Evolutionary conservation across 768 basidiomycete genomes (phyloP), one percentile per base, ranked within the genome.

Genomic region (Termitomyces sp.): DNA sequence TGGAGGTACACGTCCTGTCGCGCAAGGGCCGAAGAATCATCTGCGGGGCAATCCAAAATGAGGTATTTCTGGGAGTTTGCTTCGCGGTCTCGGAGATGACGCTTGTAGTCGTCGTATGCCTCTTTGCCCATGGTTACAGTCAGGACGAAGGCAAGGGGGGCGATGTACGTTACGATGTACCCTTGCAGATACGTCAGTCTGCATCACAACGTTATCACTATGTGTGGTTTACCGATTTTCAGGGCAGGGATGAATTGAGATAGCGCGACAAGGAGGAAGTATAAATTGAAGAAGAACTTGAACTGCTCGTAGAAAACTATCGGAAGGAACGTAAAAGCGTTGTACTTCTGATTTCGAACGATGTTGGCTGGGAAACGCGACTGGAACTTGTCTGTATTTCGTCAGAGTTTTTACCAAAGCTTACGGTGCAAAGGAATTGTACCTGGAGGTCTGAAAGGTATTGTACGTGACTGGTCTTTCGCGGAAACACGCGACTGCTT

Each of bases 231-330:
- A 93, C 94, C 95, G 58, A 97, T 99, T 76, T 94, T 94, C 58
- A 99, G 82, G 0, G 94, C 90, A 14, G 97, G 97, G 18, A 99
- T 76, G 68, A 99, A 97, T 71, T 98, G 97, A 9, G 91, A 94
- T 8, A 98, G 79, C 0, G 97, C 97, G 38, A 99, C 97, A 24
- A 98, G 86, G 11, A 98, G 83, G 69, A 99, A 99, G 72, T 98
- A 99, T 7, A 98, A 80, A 69, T 98, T 99, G 85, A 97, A 98
- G 78, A 99, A 99, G 79, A 96, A 98, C 73, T 98, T 98, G 87
- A 98, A 99, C 70, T 98, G 96, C 71, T 98, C 95, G 71, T 98
- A 98, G 70, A 98, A 85, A 46, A 98, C 95, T 62, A 98, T 83
- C 3, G 97, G 97, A 10, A 99, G 82, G 78, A 99, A 99, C n/a